These are phyloP conservation scores for Oxytropis ochrocephala DNA, from an alignment of 306 rosid species.

Conservation along the genomic window DNA sequence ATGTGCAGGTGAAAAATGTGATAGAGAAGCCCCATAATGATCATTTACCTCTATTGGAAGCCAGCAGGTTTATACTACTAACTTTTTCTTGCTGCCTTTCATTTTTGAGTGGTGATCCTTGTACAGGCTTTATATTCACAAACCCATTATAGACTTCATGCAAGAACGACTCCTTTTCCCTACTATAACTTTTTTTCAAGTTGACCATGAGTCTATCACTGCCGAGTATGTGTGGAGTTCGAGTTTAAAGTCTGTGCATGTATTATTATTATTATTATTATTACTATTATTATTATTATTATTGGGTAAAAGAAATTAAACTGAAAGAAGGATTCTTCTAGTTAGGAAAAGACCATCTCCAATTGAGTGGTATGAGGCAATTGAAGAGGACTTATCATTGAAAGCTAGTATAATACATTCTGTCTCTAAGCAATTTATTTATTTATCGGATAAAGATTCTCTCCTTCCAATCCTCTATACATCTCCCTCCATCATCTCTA, in stretches of 20 bases:
- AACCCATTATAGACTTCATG: neutral
- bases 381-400: neutral
- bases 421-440: neutral
- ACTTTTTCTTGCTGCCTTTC: neutral
- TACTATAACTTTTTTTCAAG: neutral
- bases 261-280: neutral
- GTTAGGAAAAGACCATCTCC: neutral
- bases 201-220: neutral
- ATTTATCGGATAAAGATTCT: too few relatives aligned
- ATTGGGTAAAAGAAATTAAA: neutral
- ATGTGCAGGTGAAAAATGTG: conserved; percentile 89
- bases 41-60: conserved; percentile 90
- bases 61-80: conserved; percentile 77
- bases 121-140: neutral
- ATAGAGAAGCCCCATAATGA: conserved; percentile 94
- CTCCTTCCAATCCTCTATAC: too few relatives aligned
- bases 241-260: neutral
- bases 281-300: neutral
- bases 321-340: neutral
- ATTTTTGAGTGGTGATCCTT: neutral
- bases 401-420: neutral
- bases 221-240: neutral
- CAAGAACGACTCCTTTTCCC: neutral
- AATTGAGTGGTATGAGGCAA: neutral
- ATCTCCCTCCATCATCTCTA: too few relatives aligned